These are phyloP conservation scores for Tylopilus felleus DNA, from an alignment of 768 basidiomycete species.

Conservation along the genomic window DNA sequence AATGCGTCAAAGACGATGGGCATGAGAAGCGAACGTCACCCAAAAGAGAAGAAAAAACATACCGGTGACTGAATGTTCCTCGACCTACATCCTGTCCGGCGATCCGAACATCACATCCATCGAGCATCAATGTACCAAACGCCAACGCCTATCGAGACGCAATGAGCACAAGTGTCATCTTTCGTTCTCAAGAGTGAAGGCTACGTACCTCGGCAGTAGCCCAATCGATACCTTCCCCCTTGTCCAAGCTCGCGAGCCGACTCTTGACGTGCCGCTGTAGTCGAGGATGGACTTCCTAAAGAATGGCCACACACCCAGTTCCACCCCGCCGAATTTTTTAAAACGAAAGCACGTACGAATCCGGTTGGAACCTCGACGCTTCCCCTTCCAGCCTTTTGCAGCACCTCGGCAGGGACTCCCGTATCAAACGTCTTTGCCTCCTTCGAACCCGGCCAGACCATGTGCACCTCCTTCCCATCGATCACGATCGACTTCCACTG, in stretches of 20 bases:
- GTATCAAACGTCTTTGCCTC: constrained; percentile 63
- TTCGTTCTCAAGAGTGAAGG: neutral
- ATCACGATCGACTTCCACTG: constrained; percentile 53
- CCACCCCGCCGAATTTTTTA: neutral
- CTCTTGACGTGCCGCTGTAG: constrained; percentile 76
- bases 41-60: constrained; percentile 2
- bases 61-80: constrained; percentile 85
- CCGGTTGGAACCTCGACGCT: constrained; percentile 58
- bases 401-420: constrained; percentile 51
- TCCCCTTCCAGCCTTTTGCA: constrained; percentile 59
- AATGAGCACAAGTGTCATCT: neutral
- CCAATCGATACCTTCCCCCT: constrained; percentile 77
- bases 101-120: constrained; percentile 81
- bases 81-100: constrained; percentile 93
- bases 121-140: constrained; percentile 80
- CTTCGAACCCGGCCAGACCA: constrained; percentile 56
- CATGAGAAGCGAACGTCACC: neutral
- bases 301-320: neutral
- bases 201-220: constrained; percentile 76
- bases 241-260: constrained; percentile 65
- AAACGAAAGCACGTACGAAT: constrained; percentile 52
- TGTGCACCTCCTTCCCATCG: constrained; percentile 15
- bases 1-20: neutral
- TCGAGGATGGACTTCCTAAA: constrained; percentile 75
- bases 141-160: constrained; percentile 62